Evolutionary conservation across 495 filamentous ascomycete genomes (phyloP).

Genomic region (Trypethelium eluteriae): DNA sequence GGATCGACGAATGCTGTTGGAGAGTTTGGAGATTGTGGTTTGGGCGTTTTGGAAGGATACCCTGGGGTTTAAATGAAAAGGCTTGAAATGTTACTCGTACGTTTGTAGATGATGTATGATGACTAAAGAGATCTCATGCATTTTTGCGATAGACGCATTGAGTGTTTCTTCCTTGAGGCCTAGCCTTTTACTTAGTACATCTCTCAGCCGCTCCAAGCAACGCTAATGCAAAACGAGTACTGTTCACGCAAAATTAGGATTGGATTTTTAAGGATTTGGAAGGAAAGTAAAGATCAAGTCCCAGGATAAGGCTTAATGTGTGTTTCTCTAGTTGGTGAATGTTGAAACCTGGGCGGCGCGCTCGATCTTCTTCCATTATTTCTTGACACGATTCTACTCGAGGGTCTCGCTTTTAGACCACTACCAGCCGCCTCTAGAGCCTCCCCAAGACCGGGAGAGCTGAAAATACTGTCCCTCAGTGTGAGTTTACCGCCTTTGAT

Average conservation of each 20-base stretch:
- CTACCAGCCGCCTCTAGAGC: background rate
- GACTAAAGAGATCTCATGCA: too few relatives aligned
- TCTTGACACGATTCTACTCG: background rate
- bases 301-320: background rate
- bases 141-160: too few relatives aligned
- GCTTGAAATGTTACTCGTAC: too few relatives aligned
- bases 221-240: background rate
- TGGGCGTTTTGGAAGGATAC: too few relatives aligned
- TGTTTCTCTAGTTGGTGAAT: background rate
- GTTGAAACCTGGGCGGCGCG: background rate
- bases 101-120: too few relatives aligned
- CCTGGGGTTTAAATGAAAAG: too few relatives aligned
- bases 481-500: background rate
- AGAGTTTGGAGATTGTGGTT: background rate
- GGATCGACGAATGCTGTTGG: too few relatives aligned
- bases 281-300: background rate
- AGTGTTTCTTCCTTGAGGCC: too few relatives aligned
- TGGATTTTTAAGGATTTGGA: background rate
- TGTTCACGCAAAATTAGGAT: background rate
- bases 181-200: too few relatives aligned
- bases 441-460: background rate
- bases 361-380: background rate
- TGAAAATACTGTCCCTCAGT: conserved; percentile 1
- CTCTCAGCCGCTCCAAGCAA: too few relatives aligned
- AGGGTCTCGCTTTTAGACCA: background rate